Evolutionary conservation across 192 early-diverging fungal genomes (phyloP).

Genomic region (Entophlyctis helioformis): DNA sequence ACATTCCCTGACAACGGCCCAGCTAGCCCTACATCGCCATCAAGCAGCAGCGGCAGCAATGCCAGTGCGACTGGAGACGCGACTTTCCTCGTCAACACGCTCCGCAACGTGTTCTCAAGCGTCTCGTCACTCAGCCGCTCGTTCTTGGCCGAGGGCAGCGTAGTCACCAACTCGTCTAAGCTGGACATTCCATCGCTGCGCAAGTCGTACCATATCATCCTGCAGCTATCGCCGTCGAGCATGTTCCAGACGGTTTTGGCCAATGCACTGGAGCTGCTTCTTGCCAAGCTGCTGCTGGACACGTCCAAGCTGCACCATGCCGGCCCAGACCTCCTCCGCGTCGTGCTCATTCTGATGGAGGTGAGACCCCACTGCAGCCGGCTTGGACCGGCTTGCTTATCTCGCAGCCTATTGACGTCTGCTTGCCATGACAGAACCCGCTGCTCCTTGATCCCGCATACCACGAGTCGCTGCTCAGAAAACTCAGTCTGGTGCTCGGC

Average conservation of each 20-base stretch:
- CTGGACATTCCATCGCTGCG: constrained; percentile 19
- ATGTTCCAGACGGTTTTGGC: constrained; percentile 26
- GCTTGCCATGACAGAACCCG: constrained; percentile 39
- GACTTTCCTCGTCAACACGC: constrained; percentile 16
- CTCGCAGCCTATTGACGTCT: neutral
- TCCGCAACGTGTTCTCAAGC: constrained; percentile 25
- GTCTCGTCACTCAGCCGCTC: constrained; percentile 21
- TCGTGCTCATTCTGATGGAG: constrained; percentile 21
- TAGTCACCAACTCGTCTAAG: constrained; percentile 6
- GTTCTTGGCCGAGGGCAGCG: constrained; percentile 14
- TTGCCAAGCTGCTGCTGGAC: constrained; percentile 38
- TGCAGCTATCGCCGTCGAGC: constrained; percentile 13
- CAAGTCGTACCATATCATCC: constrained; percentile 18
- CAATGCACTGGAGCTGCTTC: constrained; percentile 41
- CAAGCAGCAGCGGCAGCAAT: too few relatives aligned
- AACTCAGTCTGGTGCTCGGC: constrained; percentile 29
- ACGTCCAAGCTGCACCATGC: constrained; percentile 14
- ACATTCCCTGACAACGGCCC: too few relatives aligned
- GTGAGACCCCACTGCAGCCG: constrained; percentile 6
- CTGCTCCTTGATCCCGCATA: constrained; percentile 29
- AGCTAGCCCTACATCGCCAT: too few relatives aligned
- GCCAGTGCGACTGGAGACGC: constrained; percentile 1
- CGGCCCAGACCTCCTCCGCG: constrained; percentile 8
- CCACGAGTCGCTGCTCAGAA: constrained; percentile 30
- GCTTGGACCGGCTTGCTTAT: neutral